Conservation (phyloP, 352 stramenopile species). For the Phytophthora ramorum region DNA sequence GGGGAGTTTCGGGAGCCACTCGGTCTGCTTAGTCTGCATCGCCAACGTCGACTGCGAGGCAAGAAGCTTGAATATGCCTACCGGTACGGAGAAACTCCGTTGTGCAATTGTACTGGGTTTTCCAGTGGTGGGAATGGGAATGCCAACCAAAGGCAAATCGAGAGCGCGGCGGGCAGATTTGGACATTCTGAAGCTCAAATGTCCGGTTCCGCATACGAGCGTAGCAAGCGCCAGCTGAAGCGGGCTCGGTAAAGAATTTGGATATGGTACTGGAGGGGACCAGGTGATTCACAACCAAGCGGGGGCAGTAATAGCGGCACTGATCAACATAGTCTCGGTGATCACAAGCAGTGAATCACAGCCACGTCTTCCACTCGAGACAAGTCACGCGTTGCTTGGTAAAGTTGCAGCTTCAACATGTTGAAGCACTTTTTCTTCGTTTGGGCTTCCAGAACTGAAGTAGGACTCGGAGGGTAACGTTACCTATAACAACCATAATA, state of each 20-base stretch:
- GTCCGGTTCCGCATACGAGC: constrained; percentile 20
- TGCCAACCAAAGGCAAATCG: constrained; percentile 38
- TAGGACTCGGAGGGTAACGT: too few relatives aligned
- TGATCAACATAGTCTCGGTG: neutral
- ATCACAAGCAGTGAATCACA: constrained; percentile 3
- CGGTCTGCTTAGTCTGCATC: constrained; percentile 11
- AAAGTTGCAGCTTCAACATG: constrained; percentile 15
- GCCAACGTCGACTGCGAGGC: neutral
- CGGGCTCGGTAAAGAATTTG: constrained; percentile 2
- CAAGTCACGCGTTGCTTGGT: constrained; percentile 11
- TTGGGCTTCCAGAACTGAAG: too few relatives aligned
- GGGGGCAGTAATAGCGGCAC: constrained; percentile 12
- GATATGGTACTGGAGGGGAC: constrained; percentile 10
- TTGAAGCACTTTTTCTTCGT: too few relatives aligned
- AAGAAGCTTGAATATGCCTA: constrained; percentile 14
- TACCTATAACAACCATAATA: too few relatives aligned
- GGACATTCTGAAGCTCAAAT: constrained; percentile 9
- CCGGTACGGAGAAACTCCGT: constrained; percentile 5
- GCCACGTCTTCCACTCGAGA: constrained; percentile 13
- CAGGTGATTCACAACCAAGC: constrained; percentile 7
- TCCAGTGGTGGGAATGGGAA: constrained; percentile 23
- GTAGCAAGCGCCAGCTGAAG: neutral
- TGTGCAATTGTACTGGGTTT: constrained; percentile 19
- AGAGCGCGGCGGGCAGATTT: constrained; percentile 18
- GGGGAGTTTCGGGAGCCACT: constrained; percentile 12